Evolutionary conservation across 2,329 filamentous ascomycete species (phyloP).

Genomic region (Parastagonospora nodorum): DNA sequence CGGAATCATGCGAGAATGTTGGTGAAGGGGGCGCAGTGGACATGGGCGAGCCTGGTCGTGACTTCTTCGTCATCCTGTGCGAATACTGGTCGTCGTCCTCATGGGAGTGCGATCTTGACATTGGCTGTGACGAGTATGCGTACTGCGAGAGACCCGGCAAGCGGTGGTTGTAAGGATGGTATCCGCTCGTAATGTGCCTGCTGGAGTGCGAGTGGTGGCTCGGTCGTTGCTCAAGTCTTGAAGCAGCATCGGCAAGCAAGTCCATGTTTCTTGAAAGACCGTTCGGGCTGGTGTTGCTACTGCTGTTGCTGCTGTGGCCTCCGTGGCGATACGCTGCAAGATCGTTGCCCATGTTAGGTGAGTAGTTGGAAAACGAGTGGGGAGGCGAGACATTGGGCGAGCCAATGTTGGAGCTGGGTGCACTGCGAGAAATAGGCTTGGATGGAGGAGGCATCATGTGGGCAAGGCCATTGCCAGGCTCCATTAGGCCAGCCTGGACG

Average conservation of each 20-base stretch:
- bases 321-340: constrained; percentile 59
- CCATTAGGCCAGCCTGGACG: constrained; percentile 56
- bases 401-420: constrained; percentile 80
- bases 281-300: constrained; percentile 49
- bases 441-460: constrained; percentile 76
- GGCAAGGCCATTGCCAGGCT: constrained; percentile 54
- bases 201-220: constrained; percentile 47
- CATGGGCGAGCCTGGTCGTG: constrained; percentile 89
- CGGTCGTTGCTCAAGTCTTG: constrained; percentile 68
- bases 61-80: constrained; percentile 81
- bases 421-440: constrained; percentile 83
- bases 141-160: constrained; percentile 59
- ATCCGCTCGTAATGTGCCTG: constrained; percentile 48
- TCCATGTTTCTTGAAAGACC: constrained; percentile 65
- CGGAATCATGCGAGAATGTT: constrained; percentile 93
- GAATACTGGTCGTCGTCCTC: constrained; percentile 81
- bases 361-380: constrained; percentile 75
- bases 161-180: constrained; percentile 60
- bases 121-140: constrained; percentile 76
- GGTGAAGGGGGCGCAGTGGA: constrained; percentile 95
- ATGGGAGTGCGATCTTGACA: constrained; percentile 86
- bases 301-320: constrained; percentile 36
- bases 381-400: constrained; percentile 98
- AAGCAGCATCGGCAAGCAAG: constrained; percentile 71
- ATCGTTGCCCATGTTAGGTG: constrained; percentile 62